These are phyloP conservation scores for Cladophialophora immunda DNA, from an alignment of 2,329 filamentous ascomycete genomes.

Conservation along the genomic window DNA sequence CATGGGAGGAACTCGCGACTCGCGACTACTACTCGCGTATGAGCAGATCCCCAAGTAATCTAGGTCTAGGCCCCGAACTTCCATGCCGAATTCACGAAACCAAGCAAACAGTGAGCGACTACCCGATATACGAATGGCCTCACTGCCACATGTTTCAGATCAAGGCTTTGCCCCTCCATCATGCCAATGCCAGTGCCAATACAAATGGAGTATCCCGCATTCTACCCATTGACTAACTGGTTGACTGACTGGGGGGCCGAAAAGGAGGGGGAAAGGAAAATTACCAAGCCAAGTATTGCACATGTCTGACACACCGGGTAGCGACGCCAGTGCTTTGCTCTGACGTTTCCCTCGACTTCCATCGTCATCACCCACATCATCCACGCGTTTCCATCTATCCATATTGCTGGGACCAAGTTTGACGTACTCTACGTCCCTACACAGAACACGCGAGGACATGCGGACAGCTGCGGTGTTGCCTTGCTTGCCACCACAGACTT, in stretches of 20 bases:
- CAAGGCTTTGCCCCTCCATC: background rate
- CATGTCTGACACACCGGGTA: background rate
- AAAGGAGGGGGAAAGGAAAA: background rate
- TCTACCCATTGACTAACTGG: background rate
- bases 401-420: background rate
- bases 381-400: background rate
- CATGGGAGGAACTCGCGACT: no score
- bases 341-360: background rate
- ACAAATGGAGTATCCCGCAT: background rate
- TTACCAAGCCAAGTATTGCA: background rate
- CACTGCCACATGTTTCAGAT: background rate
- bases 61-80: background rate
- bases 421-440: background rate
- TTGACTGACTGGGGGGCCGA: background rate
- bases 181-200: background rate
- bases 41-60: no score
- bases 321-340: no score
- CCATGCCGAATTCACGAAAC: background rate
- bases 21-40: no score
- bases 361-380: background rate
- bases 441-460: background rate
- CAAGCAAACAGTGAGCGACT: background rate
- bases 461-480: background rate
- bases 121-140: background rate
- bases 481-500: background rate